phyloP scores from a whole-genome alignment of 805 yeast species.

The Candida railenensis region DNA sequence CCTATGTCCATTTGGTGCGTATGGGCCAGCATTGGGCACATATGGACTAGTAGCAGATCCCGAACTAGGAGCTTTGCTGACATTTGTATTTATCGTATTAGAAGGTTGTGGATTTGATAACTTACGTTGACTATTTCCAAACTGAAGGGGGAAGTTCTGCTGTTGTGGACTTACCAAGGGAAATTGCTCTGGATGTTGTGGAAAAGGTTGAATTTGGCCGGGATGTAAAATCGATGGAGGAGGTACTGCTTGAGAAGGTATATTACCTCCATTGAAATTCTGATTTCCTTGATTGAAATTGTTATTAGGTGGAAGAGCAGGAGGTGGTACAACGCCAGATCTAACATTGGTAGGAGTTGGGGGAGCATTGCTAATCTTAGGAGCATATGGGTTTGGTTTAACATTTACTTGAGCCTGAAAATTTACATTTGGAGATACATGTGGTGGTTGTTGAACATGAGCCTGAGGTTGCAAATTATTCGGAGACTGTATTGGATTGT shows the following conservation, averaged over 20 bases:
- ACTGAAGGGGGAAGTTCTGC: constrained; percentile 11
- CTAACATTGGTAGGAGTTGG: constrained; percentile 1
- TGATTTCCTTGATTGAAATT: constrained; percentile 4
- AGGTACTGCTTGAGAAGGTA: constrained; percentile 2
- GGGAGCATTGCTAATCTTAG: constrained; percentile 7
- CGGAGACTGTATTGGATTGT: constrained; percentile 10
- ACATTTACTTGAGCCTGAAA: not conserved
- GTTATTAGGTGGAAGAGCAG: constrained; percentile 3
- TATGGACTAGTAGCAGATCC: constrained; percentile 35
- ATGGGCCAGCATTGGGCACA: constrained; percentile 45
- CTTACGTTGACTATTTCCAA: not conserved
- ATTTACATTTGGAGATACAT: constrained; percentile 9
- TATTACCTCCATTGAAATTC: not conserved
- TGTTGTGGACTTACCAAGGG: not conserved
- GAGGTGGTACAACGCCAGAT: constrained; percentile 4
- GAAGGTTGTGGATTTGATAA: constrained; percentile 12
- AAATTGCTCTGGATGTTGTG: not conserved
- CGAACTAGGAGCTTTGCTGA: constrained; percentile 18
- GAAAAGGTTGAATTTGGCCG: constrained; percentile 4
- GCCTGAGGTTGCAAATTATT: constrained; percentile 9
- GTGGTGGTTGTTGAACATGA: not conserved
- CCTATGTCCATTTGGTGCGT: constrained; percentile 36
- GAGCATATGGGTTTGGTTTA: constrained; percentile 10
- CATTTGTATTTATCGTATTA: constrained; percentile 21
- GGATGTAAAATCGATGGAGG: constrained; percentile 4